Base-by-base conservation (phyloP, 2,329 filamentous ascomycete species). In the Fusarium gaditjirri region DNA sequence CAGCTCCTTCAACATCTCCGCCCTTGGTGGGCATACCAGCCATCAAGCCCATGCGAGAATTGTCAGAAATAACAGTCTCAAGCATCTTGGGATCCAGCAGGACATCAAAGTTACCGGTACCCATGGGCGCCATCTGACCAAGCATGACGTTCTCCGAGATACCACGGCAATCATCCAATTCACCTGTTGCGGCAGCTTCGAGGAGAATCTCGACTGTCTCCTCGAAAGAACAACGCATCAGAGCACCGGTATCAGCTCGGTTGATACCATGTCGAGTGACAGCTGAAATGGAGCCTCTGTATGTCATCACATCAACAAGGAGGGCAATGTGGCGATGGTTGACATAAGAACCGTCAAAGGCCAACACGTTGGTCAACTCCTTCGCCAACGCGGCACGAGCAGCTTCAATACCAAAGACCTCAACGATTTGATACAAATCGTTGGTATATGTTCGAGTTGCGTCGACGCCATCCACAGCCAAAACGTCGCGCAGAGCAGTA, bases 211-310 rank as follows among this genome's bases (percentile, higher is more conserved):
- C 97, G 43, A 99, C 96, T 1, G 96, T 99, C 83, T 99, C 97
- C 84, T 99, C 96, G 84, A 99, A 99, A 4, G 96, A 99, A 87
- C 97, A 99, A 82, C 96, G 93, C 96, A 99, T 99, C 77, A 99
- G 88, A 14, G 96, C 97, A 86, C 96, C 96, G 70, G 97, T 99
- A 80, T 99, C 96, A 31, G 95, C 94, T 77, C 96, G 91, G 86
- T 99, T 99, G 86, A 99, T 99, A 84, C 96, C 96, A 80, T 99
- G 96, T 83, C 96, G 93, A 61, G 96, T 99, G 72, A 99, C 95
- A 19, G 96, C 95, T 82, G 97, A 97, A 78, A 99, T 91, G 77
- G 93, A 92, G 74, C 96, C 96, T 78, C 96, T 90, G 78, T 97
- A 94, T 33, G 95, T 98, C 96, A 99, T 99, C 71, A 99, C 94